Evolutionary conservation across 2,329 filamentous ascomycete genomes (phyloP).

Genomic region (Trichophyton simii): DNA sequence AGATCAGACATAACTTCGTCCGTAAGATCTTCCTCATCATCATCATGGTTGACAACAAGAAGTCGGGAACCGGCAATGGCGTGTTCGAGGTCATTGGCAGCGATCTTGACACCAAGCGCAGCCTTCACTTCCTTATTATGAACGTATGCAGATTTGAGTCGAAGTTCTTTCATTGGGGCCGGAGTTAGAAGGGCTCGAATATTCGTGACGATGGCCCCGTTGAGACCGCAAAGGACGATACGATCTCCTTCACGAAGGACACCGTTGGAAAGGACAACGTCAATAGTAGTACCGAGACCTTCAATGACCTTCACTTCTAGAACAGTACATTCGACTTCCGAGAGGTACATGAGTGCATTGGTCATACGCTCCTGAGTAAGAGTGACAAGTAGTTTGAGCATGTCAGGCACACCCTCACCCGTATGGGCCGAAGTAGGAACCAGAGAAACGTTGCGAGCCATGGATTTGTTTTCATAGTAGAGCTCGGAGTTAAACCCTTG

Average conservation of each 20-base stretch:
- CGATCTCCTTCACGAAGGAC: slow-evolving; percentile 86
- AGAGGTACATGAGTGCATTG: slow-evolving; percentile 92
- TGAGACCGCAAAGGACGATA: slow-evolving; percentile 90
- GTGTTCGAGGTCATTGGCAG: slow-evolving; percentile 84
- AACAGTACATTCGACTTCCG: slow-evolving; percentile 93
- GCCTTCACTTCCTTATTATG: slow-evolving; percentile 99
- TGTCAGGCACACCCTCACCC: slow-evolving; percentile 97
- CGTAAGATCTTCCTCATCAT: slow-evolving; percentile 92
- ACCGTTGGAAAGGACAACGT: slow-evolving; percentile 93
- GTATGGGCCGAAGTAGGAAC: slow-evolving; percentile 95
- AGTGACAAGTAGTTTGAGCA: slow-evolving; percentile 87
- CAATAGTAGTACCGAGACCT: slow-evolving; percentile 96
- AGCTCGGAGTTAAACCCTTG: slow-evolving; percentile 97
- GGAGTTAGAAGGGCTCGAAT: slow-evolving; percentile 90
- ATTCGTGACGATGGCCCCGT: slow-evolving; percentile 88
- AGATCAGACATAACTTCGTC: slow-evolving; percentile 95
- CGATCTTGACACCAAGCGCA: slow-evolving; percentile 96
- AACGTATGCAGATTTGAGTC: slow-evolving; percentile 90
- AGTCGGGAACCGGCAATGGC: slow-evolving; percentile 93
- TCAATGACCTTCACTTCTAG: slow-evolving; percentile 99
- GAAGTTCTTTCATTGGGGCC: slow-evolving; percentile 81
- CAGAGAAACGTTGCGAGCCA: slow-evolving; percentile 88
- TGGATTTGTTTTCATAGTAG: slow-evolving; percentile 95
- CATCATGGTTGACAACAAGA: slow-evolving; percentile 84
- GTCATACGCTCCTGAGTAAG: slow-evolving; percentile 97